These are phyloP conservation scores for Aspergillus melleus DNA, from an alignment of 2,329 filamentous ascomycete species.

Conservation along the genomic window DNA sequence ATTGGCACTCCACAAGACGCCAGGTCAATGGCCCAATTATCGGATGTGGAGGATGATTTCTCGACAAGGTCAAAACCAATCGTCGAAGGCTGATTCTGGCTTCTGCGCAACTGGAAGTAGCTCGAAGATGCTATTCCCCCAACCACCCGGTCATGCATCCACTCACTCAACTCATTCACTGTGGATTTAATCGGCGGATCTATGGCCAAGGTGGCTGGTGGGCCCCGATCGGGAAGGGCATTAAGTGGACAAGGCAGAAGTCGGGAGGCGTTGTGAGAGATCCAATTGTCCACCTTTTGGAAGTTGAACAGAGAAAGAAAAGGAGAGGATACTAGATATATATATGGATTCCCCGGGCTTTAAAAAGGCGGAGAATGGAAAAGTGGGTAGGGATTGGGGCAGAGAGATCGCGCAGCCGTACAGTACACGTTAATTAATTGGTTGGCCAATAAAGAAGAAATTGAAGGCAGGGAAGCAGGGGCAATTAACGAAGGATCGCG, in stretches of 20 bases:
- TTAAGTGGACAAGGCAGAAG: background rate
- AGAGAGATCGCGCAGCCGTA: background rate
- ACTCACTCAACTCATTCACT: background rate
- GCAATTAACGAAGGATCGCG: background rate
- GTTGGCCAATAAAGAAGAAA: background rate
- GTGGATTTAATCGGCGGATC: background rate
- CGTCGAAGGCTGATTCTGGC: too few relatives aligned
- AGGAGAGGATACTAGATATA: background rate
- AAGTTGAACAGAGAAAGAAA: background rate
- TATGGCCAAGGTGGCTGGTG: background rate
- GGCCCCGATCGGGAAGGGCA: background rate
- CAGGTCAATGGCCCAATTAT: too few relatives aligned
- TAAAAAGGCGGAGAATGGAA: background rate
- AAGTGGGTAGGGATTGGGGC: background rate
- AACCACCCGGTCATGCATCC: background rate
- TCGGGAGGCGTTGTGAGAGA: background rate
- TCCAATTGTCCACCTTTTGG: background rate
- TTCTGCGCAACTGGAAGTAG: too few relatives aligned
- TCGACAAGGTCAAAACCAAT: too few relatives aligned
- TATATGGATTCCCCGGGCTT: background rate
- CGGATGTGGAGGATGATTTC: too few relatives aligned
- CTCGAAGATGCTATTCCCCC: background rate
- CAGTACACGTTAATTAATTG: background rate
- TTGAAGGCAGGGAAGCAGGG: background rate
- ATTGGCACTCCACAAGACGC: too few relatives aligned